Percentiles rank a stretch among this genome's conserved stretches.
These are phyloP conservation scores for Mycosphaerelloides madeirae DNA, from an alignment of 2,329 filamentous ascomycete genomes.

Conservation along the genomic window DNA sequence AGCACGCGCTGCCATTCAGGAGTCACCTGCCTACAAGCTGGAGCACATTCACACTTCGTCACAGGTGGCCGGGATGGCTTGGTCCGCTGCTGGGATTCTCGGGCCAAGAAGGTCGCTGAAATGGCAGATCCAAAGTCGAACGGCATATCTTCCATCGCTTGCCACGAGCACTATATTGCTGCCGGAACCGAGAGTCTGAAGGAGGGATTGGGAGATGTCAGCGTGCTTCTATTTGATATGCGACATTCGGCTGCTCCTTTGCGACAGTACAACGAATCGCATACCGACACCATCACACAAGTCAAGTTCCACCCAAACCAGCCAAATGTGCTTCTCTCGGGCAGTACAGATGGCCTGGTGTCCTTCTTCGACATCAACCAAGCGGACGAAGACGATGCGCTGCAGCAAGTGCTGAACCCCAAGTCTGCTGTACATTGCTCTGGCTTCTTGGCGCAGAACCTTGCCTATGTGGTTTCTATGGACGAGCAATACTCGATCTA, in stretches of 20 bases:
- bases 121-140: constrained; percentile 42
- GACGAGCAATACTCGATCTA: constrained; percentile 75
- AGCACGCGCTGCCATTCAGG: constrained; percentile 54
- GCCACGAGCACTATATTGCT: constrained; percentile 58
- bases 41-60: constrained; percentile 46
- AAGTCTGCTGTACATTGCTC: constrained; percentile 69
- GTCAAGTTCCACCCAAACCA: constrained; percentile 44
- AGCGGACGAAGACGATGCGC: constrained; percentile 69
- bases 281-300: constrained; percentile 58
- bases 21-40: constrained; percentile 55
- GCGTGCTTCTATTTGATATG: constrained; percentile 37
- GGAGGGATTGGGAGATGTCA: constrained; percentile 37
- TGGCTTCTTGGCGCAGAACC: constrained; percentile 61
- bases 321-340: constrained; percentile 63
- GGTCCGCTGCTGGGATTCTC: constrained; percentile 38
- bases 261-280: constrained; percentile 42
- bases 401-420: constrained; percentile 75
- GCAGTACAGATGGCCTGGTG: constrained; percentile 74
- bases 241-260: constrained; percentile 36
- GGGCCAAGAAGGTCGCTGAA: constrained; percentile 18
- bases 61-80: constrained; percentile 69
- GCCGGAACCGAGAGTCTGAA: constrained; percentile 61
- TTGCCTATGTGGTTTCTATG: constrained; percentile 69
- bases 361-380: constrained; percentile 70
- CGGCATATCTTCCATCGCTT: constrained; percentile 62